Base-by-base conservation (phyloP, 805 yeast genomes). In the Blastobotrys chiropterorum region DNA sequence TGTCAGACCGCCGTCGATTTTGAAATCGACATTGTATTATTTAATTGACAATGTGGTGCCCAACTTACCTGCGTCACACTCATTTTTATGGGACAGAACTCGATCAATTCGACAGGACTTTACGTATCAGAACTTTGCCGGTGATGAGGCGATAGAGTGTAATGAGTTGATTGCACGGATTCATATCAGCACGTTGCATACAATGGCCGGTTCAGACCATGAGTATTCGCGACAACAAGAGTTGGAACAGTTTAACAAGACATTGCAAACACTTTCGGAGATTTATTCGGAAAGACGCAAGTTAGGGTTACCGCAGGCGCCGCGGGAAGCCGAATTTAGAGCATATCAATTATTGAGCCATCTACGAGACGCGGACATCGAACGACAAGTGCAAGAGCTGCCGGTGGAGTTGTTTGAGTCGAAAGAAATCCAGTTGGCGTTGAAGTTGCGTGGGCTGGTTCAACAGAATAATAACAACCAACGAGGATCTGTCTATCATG, bases 31-130 rank as follows among this genome's bases (percentile, higher is more conserved):
- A 0, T 69, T 94, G 54, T 75, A 85, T 53, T 88, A 87, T 64
- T 74, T 94, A 38, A 78, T 88, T 5, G 81, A 81, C 16, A 76
- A 80, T 41, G 67, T 85, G 1, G 66, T 92, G 13, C 78, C 79
- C 0, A 73, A 79, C 39, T 70, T 92, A 20, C 97, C 98, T 0
- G 87, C 84, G 8, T 76, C 90, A 1, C 98, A 94, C 61, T 79
- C 96, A 0, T 92, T 94, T 59, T 69, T 94, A 6, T 95, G 99
- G 99, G 98, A 94, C 67, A 78, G 99, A 67, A 94, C 97, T 17
- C 78, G 99, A 59, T 89, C 97, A 0, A 90, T 94, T 44, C 78
- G 99, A 63, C 98, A 94, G 67, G 99, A 94, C 67, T 94, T 94
- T 68, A 90, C 97, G 0, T 90, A 87, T 63, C 99, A 94, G 64